Evolutionary conservation across 176 grass and related monocot species (phyloP).

Genomic region (Elymus sibiricus): DNA sequence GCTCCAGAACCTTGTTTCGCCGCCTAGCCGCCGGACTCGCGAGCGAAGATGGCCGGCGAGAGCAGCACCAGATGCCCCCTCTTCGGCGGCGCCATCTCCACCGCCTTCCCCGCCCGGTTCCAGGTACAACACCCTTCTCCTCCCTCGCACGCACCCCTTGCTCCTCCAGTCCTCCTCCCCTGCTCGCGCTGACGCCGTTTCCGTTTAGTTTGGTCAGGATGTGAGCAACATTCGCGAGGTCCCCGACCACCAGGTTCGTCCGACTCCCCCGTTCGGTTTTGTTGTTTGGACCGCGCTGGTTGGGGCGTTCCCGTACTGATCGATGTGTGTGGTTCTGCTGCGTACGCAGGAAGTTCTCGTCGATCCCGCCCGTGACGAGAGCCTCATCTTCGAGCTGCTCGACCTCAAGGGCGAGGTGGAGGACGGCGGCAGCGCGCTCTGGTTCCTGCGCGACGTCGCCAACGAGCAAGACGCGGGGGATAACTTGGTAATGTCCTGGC

Average conservation of each 20-base stretch:
- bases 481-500: slow-evolving; percentile 45
- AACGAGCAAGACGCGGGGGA: slow-evolving; percentile 74
- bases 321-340: neutral
- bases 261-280: neutral
- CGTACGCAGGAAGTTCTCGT: slow-evolving; percentile 62
- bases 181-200: neutral
- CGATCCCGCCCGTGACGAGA: slow-evolving; percentile 83
- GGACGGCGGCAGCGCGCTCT: slow-evolving; percentile 63
- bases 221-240: slow-evolving; percentile 78
- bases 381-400: slow-evolving; percentile 87
- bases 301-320: neutral
- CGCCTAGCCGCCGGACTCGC: neutral
- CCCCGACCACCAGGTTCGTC: slow-evolving; percentile 78
- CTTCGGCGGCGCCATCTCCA: slow-evolving; percentile 86
- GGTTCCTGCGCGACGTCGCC: slow-evolving; percentile 87
- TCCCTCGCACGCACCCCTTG: neutral
- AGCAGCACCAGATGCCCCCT: slow-evolving; percentile 44
- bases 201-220: slow-evolving; percentile 45
- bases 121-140: slow-evolving; percentile 31
- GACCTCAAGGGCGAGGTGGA: slow-evolving; percentile 82
- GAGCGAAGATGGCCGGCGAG: slow-evolving; percentile 52
- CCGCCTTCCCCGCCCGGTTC: slow-evolving; percentile 63
- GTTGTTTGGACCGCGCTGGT: neutral
- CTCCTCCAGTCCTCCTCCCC: neutral
- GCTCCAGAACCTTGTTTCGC: slow-evolving; percentile 10